Conservation (phyloP, 2,329 filamentous ascomycete genomes). For the Mycosphaerella sp. region DNA sequence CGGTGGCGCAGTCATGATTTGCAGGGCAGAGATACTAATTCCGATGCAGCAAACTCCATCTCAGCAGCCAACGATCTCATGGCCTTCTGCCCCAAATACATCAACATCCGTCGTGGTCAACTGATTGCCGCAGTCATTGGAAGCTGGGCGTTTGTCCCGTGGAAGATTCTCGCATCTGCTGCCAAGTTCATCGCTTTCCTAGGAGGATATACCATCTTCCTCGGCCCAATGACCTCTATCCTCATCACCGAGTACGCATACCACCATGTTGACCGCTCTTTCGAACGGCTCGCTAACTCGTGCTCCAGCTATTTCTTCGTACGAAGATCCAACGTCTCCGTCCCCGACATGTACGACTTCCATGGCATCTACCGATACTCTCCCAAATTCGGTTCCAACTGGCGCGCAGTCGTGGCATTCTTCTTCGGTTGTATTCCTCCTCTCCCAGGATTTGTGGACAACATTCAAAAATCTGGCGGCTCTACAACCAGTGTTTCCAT, state of each 20-base stretch:
- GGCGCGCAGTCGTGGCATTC: conserved; percentile 54
- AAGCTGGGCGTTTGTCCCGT: conserved; percentile 37
- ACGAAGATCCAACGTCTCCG: conserved; percentile 45
- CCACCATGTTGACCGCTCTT: too few species aligned
- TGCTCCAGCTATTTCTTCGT: conserved; percentile 48
- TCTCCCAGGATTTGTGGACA: conserved; percentile 50
- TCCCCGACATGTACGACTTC: conserved; percentile 48
- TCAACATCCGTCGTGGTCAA: conserved; percentile 41
- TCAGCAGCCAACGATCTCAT: conserved; percentile 51
- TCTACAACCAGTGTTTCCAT: conserved; percentile 35
- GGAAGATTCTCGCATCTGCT: conserved; percentile 35
- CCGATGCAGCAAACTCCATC: conserved; percentile 42
- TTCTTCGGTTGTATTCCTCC: conserved; percentile 51
- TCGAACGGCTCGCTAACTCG: background rate
- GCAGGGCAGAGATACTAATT: too few species aligned
- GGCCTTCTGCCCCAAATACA: conserved; percentile 46
- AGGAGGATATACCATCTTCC: conserved; percentile 59
- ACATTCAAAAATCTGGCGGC: conserved; percentile 34
- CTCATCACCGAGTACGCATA: conserved; percentile 47
- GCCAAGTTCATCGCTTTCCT: conserved; percentile 44
- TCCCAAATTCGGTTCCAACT: conserved; percentile 46
- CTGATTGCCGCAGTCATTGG: conserved; percentile 36
- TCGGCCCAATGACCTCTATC: conserved; percentile 57
- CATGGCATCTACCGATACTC: conserved; percentile 48
- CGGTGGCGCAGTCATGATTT: too few species aligned